A percentile compares a stretch with the other conserved stretches of the same genome.
Evolutionary conservation across 768 basidiomycete genomes (phyloP).

Genomic region (Termitomyces titanicus): DNA sequence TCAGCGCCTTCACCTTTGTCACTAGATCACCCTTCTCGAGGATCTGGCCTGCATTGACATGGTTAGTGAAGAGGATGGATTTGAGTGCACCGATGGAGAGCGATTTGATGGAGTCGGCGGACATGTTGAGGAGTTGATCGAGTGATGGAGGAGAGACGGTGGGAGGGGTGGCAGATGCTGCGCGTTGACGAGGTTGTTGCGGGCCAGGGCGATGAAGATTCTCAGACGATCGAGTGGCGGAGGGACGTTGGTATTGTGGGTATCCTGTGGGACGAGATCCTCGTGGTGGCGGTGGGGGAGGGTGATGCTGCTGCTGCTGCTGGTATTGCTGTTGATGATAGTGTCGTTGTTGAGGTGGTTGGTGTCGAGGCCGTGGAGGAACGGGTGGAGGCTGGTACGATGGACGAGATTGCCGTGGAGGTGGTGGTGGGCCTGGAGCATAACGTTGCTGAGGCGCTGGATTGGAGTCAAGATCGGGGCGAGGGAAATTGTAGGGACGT

Average conservation of each 20-base stretch:
- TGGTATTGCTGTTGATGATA: constrained; percentile 12
- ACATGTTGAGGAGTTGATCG: constrained; percentile 63
- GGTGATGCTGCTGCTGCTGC: constrained; percentile 13
- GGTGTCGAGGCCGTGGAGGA: constrained; percentile 20
- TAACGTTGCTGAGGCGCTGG: constrained; percentile 24
- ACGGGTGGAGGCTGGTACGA: constrained; percentile 4
- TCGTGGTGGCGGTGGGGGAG: constrained; percentile 10
- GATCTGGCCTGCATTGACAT: constrained; percentile 70
- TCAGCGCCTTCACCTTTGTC: constrained; percentile 55
- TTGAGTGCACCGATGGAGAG: constrained; percentile 77
- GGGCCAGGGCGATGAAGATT: constrained; percentile 14
- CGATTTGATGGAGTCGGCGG: constrained; percentile 47
- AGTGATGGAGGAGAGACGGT: constrained; percentile 55
- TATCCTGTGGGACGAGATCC: constrained; percentile 18
- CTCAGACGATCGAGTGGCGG: constrained; percentile 19
- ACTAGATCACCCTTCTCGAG: constrained; percentile 91
- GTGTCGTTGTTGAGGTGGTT: constrained; percentile 10
- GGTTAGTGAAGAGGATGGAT: constrained; percentile 74
- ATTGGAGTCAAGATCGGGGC: constrained; percentile 61
- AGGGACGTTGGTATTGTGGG: constrained; percentile 20
- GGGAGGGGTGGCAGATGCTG: constrained; percentile 35
- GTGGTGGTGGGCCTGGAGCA: constrained; percentile 19
- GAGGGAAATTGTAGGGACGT: constrained; percentile 40
- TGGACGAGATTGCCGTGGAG: constrained; percentile 17
- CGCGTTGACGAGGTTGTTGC: constrained; percentile 34